Evolutionary conservation across 75 land plant species (phyloP).

Genomic region (Pinus tabuliformis): DNA sequence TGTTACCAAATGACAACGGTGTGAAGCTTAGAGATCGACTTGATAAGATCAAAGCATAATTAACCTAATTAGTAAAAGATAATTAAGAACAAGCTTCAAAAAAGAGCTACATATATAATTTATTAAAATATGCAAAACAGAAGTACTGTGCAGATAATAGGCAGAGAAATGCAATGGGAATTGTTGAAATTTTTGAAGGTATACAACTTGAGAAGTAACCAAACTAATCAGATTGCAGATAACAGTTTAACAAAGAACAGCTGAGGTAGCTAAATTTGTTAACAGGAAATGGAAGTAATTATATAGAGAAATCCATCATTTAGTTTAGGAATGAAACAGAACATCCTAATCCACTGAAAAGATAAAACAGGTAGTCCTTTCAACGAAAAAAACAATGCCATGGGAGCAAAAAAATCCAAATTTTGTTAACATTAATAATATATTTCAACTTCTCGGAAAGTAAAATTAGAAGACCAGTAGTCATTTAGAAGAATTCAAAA

Average conservation of each 20-base stretch:
- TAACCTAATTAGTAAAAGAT: conserved; percentile 1
- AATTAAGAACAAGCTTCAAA: background rate
- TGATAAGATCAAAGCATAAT: background rate
- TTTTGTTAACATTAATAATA: background rate
- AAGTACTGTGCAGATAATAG: background rate
- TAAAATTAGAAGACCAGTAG: background rate
- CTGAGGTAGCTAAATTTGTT: background rate
- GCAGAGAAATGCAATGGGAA: background rate
- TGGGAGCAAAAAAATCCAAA: background rate
- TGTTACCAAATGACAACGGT: conserved; percentile 23
- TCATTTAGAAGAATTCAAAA: background rate
- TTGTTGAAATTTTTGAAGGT: background rate
- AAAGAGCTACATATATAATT: background rate
- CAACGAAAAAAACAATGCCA: background rate
- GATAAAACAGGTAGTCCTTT: background rate
- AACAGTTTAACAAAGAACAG: background rate
- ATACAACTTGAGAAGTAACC: background rate
- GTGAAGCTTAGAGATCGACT: background rate
- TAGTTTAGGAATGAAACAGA: background rate
- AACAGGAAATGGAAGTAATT: background rate
- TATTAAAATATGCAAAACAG: background rate
- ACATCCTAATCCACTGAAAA: background rate
- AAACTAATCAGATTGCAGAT: background rate
- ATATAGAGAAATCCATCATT: no score
- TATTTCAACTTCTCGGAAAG: background rate